A percentile compares a stretch with the other conserved stretches of the same genome.
phyloP scores from a whole-genome alignment of 441 rosid genomes.

The Breynia disticha region DNA sequence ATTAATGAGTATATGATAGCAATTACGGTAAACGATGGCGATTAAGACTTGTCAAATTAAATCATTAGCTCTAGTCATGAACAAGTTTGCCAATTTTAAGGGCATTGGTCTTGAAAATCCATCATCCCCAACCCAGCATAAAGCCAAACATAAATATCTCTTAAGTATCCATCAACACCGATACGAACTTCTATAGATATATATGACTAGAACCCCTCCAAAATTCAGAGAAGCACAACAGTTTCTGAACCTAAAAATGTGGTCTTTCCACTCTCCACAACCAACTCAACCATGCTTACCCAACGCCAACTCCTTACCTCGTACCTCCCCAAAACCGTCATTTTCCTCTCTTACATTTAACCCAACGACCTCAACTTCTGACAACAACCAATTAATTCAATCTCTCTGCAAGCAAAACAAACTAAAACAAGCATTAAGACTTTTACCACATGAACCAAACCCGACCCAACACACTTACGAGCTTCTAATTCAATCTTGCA shows the following conservation, averaged over 20 bases:
- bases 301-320: constrained; percentile 15
- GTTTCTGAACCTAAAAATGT: constrained; percentile 23
- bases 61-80: too few relatives aligned
- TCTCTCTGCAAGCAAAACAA: constrained; percentile 58
- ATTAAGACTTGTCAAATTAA: too few relatives aligned
- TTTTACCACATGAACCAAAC: constrained; percentile 44
- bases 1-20: too few relatives aligned
- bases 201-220: too few relatives aligned
- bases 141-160: too few relatives aligned
- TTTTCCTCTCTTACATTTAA: constrained; percentile 32
- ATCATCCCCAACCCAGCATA: too few relatives aligned
- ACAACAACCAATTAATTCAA: constrained; percentile 45
- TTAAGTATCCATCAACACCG: too few relatives aligned
- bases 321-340: constrained; percentile 25
- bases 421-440: constrained; percentile 53
- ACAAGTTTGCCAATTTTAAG: too few relatives aligned
- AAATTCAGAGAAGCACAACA: too few relatives aligned
- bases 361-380: constrained; percentile 18
- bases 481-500: constrained; percentile 63
- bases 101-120: too few relatives aligned
- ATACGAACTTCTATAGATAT: too few relatives aligned
- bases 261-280: constrained; percentile 40
- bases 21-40: too few relatives aligned
- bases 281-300: constrained; percentile 23
- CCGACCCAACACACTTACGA: constrained; percentile 81